A percentile compares a stretch with the other conserved stretches of the same genome.
These are phyloP conservation scores for Wickerhamia fluorescens DNA, from an alignment of 805 yeast genomes.

Conservation along the genomic window DNA sequence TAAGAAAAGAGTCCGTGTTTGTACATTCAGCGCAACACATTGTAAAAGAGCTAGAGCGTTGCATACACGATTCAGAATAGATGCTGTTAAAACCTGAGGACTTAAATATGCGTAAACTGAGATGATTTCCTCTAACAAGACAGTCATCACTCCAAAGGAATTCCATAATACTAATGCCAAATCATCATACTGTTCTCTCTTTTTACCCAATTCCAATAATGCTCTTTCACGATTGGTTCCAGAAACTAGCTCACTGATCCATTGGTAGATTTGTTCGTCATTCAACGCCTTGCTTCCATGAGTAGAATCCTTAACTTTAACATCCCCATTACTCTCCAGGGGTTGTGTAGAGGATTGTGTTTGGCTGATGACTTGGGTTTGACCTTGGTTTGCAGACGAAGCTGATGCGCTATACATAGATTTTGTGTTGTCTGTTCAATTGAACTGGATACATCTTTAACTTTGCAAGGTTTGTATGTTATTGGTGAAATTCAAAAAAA, in stretches of 20 bases:
- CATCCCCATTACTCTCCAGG: too few species aligned
- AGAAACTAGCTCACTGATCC: constrained; percentile 85
- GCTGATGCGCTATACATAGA: too few species aligned
- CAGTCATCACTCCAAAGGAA: constrained; percentile 94
- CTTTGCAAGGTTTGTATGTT: too few species aligned
- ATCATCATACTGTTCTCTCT: constrained; percentile 91
- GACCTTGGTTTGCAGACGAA: too few species aligned
- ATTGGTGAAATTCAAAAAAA: too few species aligned
- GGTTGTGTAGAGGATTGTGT: too few species aligned
- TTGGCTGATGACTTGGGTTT: too few species aligned
- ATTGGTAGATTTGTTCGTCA: constrained; percentile 78
- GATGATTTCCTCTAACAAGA: constrained; percentile 80
- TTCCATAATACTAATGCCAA: constrained; percentile 91
- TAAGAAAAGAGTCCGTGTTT: constrained; percentile 76
- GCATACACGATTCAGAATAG: constrained; percentile 89
- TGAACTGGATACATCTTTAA: too few species aligned
- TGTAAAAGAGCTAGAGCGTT: constrained; percentile 91
- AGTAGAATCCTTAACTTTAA: neutral
- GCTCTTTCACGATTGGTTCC: constrained; percentile 94
- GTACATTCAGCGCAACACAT: constrained; percentile 94
- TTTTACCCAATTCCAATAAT: constrained; percentile 82
- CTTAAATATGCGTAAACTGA: constrained; percentile 83
- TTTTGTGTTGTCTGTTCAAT: too few species aligned
- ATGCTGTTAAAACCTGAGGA: constrained; percentile 78
- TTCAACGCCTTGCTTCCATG: constrained; percentile 22